Conservation (phyloP, 2,329 filamentous ascomycete genomes). For the Fonsecaea nubica region DNA sequence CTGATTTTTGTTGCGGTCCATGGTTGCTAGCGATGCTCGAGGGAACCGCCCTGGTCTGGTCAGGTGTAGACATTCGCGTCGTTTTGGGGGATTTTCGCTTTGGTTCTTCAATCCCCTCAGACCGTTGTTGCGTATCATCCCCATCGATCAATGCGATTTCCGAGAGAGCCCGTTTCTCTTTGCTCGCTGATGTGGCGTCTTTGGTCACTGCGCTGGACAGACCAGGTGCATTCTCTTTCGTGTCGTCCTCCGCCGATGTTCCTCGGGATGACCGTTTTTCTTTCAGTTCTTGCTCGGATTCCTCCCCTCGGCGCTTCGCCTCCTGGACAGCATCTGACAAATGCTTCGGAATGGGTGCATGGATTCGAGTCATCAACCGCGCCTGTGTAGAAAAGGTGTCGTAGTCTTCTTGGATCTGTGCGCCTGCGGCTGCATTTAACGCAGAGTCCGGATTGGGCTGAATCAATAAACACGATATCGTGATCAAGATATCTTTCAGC, state of each 20-base stretch:
- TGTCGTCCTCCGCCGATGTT: constrained; percentile 45
- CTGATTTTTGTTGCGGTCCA: constrained; percentile 43
- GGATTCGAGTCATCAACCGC: constrained; percentile 67
- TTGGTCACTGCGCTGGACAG: constrained; percentile 47
- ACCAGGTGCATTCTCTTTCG: constrained; percentile 59
- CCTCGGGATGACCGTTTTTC: not conserved
- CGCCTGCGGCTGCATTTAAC: constrained; percentile 66
- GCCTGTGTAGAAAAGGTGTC: constrained; percentile 63
- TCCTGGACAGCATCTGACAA: constrained; percentile 56
- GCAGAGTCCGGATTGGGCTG: constrained; percentile 70
- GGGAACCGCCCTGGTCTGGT: not conserved
- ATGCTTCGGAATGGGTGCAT: constrained; percentile 60
- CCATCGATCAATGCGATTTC: constrained; percentile 49
- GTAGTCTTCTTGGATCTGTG: constrained; percentile 65
- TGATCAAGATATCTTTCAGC: constrained; percentile 64
- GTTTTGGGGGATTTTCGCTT: constrained; percentile 49
- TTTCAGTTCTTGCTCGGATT: constrained; percentile 41
- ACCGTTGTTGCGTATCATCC: constrained; percentile 14
- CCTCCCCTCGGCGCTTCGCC: constrained; percentile 63
- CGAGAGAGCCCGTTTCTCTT: constrained; percentile 53
- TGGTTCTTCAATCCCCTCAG: constrained; percentile 25
- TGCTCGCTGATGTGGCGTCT: constrained; percentile 42
- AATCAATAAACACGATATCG: constrained; percentile 68
- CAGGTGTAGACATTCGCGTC: constrained; percentile 27
- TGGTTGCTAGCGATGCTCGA: not conserved